A percentile compares a stretch with the other conserved stretches of the same genome.
Conservation (phyloP, 129 eudicot genomes). For the Artemisia argyi region DNA sequence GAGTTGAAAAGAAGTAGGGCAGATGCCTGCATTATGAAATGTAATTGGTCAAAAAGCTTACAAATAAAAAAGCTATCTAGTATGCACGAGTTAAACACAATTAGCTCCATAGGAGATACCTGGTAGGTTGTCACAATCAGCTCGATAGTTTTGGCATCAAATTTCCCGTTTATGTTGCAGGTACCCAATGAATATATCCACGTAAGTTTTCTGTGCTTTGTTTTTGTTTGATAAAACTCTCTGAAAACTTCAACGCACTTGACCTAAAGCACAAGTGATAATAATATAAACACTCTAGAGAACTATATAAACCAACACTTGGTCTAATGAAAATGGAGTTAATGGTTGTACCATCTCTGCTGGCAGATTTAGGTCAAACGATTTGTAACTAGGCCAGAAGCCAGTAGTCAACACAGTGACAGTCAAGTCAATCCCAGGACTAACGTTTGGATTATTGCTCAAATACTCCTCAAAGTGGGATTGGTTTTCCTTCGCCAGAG, state of each 20-base stretch:
- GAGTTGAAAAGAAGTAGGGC: conserved; percentile 79
- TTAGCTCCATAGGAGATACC: conserved; percentile 35
- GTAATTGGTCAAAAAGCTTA: conserved; percentile 5
- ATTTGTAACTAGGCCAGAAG: conserved; percentile 94
- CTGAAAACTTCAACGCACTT: conserved; percentile 89
- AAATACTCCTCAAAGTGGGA: conserved; percentile 77
- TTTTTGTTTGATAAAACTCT: conserved; percentile 88
- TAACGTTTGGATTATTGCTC: conserved; percentile 45
- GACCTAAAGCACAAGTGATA: conserved; percentile 48
- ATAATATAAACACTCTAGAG: conserved; percentile 6
- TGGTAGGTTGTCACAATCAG: conserved; percentile 89
- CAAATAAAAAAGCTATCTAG: neutral
- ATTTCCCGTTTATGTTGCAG: conserved; percentile 82
- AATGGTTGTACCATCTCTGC: conserved; percentile 68
- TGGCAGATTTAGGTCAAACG: conserved; percentile 80
- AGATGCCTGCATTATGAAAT: conserved; percentile 63
- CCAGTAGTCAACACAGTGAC: conserved; percentile 88
- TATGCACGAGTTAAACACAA: neutral
- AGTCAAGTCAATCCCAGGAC: conserved; percentile 75
- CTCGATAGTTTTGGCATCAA: conserved; percentile 81
- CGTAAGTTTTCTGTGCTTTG: conserved; percentile 90
- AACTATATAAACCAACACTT: neutral
- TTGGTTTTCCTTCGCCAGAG: conserved; percentile 86
- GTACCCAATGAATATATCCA: conserved; percentile 97
- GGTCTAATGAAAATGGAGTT: neutral